Evolutionary conservation across 108 stramenopile genomes (phyloP).

Genomic region (Mayamaea pseudoterrestris): DNA sequence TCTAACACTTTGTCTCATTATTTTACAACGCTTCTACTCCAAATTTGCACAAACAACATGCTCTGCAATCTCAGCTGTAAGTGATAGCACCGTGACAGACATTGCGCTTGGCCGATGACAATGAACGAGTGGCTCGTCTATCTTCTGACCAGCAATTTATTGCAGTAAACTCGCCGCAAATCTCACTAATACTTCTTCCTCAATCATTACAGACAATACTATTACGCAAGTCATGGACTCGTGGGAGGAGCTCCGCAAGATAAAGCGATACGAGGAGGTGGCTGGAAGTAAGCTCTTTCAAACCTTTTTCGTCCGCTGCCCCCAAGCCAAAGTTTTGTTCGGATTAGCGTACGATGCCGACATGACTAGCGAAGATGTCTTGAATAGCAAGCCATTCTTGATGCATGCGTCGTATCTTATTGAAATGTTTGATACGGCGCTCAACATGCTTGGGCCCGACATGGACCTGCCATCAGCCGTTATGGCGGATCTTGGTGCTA

Average conservation of each 20-base stretch:
- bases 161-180: too few relatives aligned
- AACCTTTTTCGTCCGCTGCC: slow-evolving; percentile 13
- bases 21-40: too few relatives aligned
- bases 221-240: neutral
- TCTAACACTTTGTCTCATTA: too few relatives aligned
- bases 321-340: slow-evolving; percentile 14
- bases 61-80: too few relatives aligned
- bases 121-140: too few relatives aligned
- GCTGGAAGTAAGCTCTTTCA: slow-evolving; percentile 15
- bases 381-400: slow-evolving; percentile 11
- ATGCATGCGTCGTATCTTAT: slow-evolving; percentile 11
- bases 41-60: too few relatives aligned
- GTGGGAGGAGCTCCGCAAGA: neutral
- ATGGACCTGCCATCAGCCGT: slow-evolving; percentile 26
- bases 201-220: too few relatives aligned
- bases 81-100: too few relatives aligned
- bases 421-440: slow-evolving; percentile 21
- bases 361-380: slow-evolving; percentile 1
- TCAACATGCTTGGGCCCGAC: slow-evolving; percentile 33
- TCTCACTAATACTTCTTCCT: too few relatives aligned
- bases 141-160: too few relatives aligned
- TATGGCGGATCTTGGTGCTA: slow-evolving; percentile 23
- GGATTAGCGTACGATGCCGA: slow-evolving; percentile 20
- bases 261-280: slow-evolving; percentile 10
- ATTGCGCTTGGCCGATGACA: too few relatives aligned